Evolutionary conservation across 352 stramenopile species (phyloP).

Genomic region (Phytophthora cactorum): DNA sequence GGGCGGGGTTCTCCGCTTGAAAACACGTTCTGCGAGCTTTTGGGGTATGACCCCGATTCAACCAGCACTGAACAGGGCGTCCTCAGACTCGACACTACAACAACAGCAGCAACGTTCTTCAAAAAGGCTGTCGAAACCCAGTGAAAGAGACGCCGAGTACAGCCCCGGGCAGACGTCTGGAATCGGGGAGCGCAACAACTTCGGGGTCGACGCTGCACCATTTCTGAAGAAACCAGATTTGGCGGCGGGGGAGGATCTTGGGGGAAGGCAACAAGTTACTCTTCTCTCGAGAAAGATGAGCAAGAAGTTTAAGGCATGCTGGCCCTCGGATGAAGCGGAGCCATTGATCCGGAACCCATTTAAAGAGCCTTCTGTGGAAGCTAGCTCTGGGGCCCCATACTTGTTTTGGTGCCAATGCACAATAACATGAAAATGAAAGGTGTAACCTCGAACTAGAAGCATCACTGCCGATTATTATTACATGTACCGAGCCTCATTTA

Average conservation of each 20-base stretch:
- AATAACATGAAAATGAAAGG: slow-evolving; percentile 44
- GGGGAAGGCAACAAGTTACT: slow-evolving; percentile 31
- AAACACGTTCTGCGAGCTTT: slow-evolving; percentile 32
- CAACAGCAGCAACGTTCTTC: slow-evolving; percentile 12
- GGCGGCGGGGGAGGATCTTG: neutral
- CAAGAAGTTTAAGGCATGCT: slow-evolving; percentile 58
- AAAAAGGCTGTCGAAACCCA: slow-evolving; percentile 7
- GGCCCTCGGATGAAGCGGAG: slow-evolving; percentile 30
- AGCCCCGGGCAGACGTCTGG: slow-evolving; percentile 6
- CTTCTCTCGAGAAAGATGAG: slow-evolving; percentile 54
- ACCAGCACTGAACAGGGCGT: slow-evolving; percentile 22
- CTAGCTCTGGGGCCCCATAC: slow-evolving; percentile 16
- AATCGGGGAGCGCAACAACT: slow-evolving; percentile 20
- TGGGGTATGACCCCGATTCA: slow-evolving; percentile 32
- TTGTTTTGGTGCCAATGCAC: slow-evolving; percentile 75
- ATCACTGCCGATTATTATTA: too few relatives aligned
- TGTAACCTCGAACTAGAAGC: neutral
- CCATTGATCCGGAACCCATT: slow-evolving; percentile 45
- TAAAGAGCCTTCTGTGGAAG: slow-evolving; percentile 27
- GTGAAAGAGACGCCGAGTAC: slow-evolving; percentile 1
- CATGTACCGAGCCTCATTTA: too few relatives aligned
- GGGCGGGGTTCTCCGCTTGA: slow-evolving; percentile 2
- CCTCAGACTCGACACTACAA: slow-evolving; percentile 33
- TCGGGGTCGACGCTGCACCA: slow-evolving; percentile 24
- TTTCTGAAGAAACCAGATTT: slow-evolving; percentile 30